phyloP scores from a whole-genome alignment of 2,329 filamentous ascomycete species.

The Penicillium sp. region DNA sequence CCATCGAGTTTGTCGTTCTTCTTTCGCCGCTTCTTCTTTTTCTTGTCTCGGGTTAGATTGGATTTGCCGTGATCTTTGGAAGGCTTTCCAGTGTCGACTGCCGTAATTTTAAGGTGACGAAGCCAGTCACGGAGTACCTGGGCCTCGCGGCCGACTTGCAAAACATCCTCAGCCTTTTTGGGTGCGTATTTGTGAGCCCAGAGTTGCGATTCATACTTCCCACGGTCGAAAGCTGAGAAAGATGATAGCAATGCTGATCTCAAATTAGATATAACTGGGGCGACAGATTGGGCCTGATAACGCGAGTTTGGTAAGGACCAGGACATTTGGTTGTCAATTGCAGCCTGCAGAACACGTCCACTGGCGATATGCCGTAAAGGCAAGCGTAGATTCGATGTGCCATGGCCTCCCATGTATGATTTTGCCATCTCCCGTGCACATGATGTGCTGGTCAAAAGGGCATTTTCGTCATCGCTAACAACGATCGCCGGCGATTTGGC shows the following conservation, averaged over 20 bases:
- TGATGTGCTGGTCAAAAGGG: slow-evolving; percentile 22
- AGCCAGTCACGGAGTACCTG: slow-evolving; percentile 78
- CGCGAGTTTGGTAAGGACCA: slow-evolving; percentile 7
- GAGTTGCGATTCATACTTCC: slow-evolving; percentile 66
- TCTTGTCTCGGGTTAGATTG: slow-evolving; percentile 30
- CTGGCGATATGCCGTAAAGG: slow-evolving; percentile 31
- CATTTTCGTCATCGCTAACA: slow-evolving; percentile 36
- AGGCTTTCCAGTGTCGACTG: slow-evolving; percentile 63
- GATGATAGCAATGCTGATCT: slow-evolving; percentile 59
- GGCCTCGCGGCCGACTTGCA: slow-evolving; percentile 72
- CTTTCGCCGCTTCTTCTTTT: slow-evolving; percentile 60
- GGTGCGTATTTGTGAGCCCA: slow-evolving; percentile 91
- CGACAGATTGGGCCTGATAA: slow-evolving; percentile 40
- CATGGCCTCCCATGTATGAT: neutral
- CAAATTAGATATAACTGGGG: slow-evolving; percentile 57
- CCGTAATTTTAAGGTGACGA: slow-evolving; percentile 68
- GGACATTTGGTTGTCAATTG: slow-evolving; percentile 31
- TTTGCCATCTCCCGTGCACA: slow-evolving; percentile 9
- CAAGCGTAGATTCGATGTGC: slow-evolving; percentile 24
- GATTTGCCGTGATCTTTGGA: slow-evolving; percentile 27
- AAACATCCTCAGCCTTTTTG: slow-evolving; percentile 62
- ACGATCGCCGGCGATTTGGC: slow-evolving; percentile 33
- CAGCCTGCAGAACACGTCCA: slow-evolving; percentile 28
- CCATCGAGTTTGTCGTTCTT: slow-evolving; percentile 70
- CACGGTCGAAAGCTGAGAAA: slow-evolving; percentile 77